Conservation (phyloP, 2,329 filamentous ascomycete genomes). For the Colletotrichum plurivorum region DNA sequence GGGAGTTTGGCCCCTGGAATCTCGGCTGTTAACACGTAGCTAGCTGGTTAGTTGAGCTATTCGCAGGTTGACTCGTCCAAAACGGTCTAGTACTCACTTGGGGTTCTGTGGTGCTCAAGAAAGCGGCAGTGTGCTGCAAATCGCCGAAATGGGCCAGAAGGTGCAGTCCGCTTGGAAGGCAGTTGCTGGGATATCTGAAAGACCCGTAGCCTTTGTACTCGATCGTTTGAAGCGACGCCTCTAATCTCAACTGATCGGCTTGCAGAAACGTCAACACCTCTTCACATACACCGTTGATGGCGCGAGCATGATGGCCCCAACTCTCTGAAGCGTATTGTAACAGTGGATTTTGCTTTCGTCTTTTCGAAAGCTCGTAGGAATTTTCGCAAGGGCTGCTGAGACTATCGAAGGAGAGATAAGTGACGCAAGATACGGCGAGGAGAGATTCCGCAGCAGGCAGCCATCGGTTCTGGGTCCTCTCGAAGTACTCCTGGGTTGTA, state of each 20-base stretch:
- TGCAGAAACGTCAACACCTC: neutral
- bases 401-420: slow-evolving; percentile 52
- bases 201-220: neutral
- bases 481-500: slow-evolving; percentile 61
- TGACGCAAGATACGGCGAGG: slow-evolving; percentile 50
- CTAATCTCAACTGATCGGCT: neutral
- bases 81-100: too few species aligned
- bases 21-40: too few species aligned
- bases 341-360: neutral
- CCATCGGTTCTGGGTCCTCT: slow-evolving; percentile 45
- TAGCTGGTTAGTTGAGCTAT: too few species aligned
- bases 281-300: neutral
- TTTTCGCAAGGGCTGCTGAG: neutral
- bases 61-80: too few species aligned
- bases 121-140: too few species aligned
- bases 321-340: neutral
- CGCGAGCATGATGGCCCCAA: neutral
- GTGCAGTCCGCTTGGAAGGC: too few species aligned
- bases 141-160: too few species aligned
- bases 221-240: neutral
- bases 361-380: accelerated
- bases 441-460: slow-evolving; percentile 48
- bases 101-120: too few species aligned
- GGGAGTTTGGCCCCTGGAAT: too few species aligned
- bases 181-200: neutral